A percentile compares a stretch with the other conserved stretches of the same genome.
Conservation (phyloP, 1,284 basidiomycete genomes). For the Coriolopsis trogii region DNA sequence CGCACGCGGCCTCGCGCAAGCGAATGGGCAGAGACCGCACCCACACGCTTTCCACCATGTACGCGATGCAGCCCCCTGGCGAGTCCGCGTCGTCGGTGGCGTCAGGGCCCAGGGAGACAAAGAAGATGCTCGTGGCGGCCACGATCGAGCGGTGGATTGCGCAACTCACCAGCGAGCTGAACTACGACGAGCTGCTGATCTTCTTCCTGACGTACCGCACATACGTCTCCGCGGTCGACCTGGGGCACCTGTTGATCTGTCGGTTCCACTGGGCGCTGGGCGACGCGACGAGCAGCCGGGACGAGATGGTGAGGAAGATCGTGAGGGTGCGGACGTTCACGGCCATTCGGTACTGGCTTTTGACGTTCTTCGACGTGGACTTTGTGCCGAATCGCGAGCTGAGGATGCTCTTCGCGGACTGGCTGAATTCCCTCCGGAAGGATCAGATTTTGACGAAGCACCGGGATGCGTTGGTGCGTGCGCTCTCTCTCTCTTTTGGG, state of each 20-base stretch:
- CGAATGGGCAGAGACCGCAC: slow-evolving; percentile 11
- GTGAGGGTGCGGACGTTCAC: slow-evolving; percentile 87
- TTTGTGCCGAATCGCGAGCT: slow-evolving; percentile 82
- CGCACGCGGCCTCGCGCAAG: slow-evolving; percentile 29
- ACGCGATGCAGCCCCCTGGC: slow-evolving; percentile 35
- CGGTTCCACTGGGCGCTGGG: slow-evolving; percentile 88
- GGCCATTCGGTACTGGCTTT: slow-evolving; percentile 83
- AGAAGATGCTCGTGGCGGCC: slow-evolving; percentile 74
- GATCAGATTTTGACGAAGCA: slow-evolving; percentile 70
- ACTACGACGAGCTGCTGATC: slow-evolving; percentile 81
- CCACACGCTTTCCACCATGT: slow-evolving; percentile 8
- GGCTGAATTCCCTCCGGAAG: slow-evolving; percentile 76
- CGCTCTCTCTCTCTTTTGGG: not conserved
- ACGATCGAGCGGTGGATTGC: slow-evolving; percentile 91
- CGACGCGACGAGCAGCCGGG: slow-evolving; percentile 50
- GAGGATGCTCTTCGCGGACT: slow-evolving; percentile 68
- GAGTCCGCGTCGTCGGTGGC: slow-evolving; percentile 34
- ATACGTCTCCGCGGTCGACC: slow-evolving; percentile 75
- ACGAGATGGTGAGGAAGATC: slow-evolving; percentile 70
- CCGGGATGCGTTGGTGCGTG: slow-evolving; percentile 71
- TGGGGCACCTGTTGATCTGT: slow-evolving; percentile 78
- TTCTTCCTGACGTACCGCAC: slow-evolving; percentile 89
- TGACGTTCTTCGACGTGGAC: slow-evolving; percentile 86
- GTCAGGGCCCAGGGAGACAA: slow-evolving; percentile 25
- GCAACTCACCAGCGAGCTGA: slow-evolving; percentile 81